phyloP scores from a whole-genome alignment of 164 flowering plant species.

The Pachysandra terminalis region DNA sequence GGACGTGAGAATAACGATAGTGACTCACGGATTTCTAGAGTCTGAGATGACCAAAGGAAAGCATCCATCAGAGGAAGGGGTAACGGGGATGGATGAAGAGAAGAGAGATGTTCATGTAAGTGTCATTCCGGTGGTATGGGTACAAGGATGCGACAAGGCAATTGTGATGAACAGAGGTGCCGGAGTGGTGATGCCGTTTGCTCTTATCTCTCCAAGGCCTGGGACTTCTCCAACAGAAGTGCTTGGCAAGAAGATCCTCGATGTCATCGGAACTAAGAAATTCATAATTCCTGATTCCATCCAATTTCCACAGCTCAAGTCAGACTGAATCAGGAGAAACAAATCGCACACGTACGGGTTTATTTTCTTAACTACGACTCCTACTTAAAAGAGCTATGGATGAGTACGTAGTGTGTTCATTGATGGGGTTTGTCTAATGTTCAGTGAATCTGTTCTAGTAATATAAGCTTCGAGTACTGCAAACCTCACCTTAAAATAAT shows the following conservation, averaged over 20 bases:
- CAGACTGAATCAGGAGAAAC: no score
- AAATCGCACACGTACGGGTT: no score
- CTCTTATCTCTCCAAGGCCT: constrained; percentile 13
- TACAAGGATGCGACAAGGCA: constrained; percentile 30
- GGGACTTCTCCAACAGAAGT: constrained; percentile 21
- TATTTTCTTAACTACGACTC: no score
- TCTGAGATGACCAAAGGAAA: constrained; percentile 55
- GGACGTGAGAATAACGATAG: constrained; percentile 41
- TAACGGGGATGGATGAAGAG: constrained; percentile 33
- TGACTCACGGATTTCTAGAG: constrained; percentile 54
- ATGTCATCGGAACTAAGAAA: constrained; percentile 24
- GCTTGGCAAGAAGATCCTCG: constrained; percentile 34
- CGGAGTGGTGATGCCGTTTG: constrained; percentile 29
- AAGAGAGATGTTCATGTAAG: constrained; percentile 42
- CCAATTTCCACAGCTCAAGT: constrained; percentile 14
- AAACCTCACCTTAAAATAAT: no score
- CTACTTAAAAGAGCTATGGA: no score
- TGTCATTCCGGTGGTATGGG: constrained; percentile 26
- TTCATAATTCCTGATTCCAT: constrained; percentile 22
- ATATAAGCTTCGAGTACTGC: no score
- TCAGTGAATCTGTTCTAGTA: no score
- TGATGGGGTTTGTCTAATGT: no score
- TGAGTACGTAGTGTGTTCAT: no score
- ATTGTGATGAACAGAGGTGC: constrained; percentile 44
- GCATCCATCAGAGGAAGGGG: constrained; percentile 29